A percentile compares a stretch with the other conserved stretches of the same genome.
phyloP scores from a whole-genome alignment of 805 yeast genomes.

The Sugiyamaella americana region DNA sequence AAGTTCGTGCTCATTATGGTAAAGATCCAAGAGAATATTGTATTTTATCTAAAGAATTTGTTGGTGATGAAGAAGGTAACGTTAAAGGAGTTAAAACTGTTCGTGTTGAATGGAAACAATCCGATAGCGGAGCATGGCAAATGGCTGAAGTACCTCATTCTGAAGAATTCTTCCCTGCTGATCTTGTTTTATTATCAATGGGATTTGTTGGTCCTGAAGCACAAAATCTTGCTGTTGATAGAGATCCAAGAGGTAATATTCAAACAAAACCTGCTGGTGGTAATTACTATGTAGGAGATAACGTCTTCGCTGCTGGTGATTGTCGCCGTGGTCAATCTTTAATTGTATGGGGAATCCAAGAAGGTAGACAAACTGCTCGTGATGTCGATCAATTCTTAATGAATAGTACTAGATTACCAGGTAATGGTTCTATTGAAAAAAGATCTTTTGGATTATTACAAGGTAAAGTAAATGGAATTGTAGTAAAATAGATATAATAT shows the following conservation, averaged over 20 bases:
- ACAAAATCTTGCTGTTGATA: slow-evolving; percentile 55
- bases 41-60: slow-evolving; percentile 89
- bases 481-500: no score
- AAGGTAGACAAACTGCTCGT: slow-evolving; percentile 97
- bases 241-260: slow-evolving; percentile 83
- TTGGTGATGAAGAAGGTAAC: slow-evolving; percentile 91
- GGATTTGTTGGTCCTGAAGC: slow-evolving; percentile 97
- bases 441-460: slow-evolving; percentile 45
- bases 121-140: slow-evolving; percentile 96
- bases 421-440: slow-evolving; percentile 86
- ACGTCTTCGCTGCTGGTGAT: slow-evolving; percentile 93
- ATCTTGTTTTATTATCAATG: slow-evolving; percentile 88
- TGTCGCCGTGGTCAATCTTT: slow-evolving; percentile 98
- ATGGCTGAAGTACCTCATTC: slow-evolving; percentile 96
- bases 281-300: slow-evolving; percentile 65
- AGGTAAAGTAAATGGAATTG: neutral
- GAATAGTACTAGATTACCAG: slow-evolving; percentile 81
- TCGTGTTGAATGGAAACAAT: slow-evolving; percentile 95
- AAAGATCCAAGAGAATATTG: slow-evolving; percentile 97
- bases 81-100: slow-evolving; percentile 94
- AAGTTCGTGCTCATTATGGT: slow-evolving; percentile 90
- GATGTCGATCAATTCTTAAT: slow-evolving; percentile 77
- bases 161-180: slow-evolving; percentile 93
- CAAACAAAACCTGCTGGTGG: slow-evolving; percentile 38
- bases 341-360: slow-evolving; percentile 99